A percentile compares a stretch with the other conserved stretches of the same genome.
Conservation (phyloP, 177 flowering plant species). For the Vitis hybrid region DNA sequence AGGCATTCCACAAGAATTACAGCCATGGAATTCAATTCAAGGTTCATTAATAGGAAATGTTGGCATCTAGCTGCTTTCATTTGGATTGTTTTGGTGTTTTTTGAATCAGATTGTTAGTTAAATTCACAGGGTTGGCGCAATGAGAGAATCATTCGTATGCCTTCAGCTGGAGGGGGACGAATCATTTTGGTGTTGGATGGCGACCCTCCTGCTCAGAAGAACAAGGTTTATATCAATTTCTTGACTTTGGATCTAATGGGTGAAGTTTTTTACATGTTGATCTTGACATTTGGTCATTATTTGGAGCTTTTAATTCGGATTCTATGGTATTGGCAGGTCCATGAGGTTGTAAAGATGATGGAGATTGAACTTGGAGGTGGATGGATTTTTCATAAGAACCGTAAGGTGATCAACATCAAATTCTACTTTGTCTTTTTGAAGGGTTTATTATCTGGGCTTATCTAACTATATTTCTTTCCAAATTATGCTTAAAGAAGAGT, state of each 20-base stretch:
- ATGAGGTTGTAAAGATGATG: conserved; percentile 73
- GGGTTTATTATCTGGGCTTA: neutral
- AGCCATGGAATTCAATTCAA: conserved; percentile 69
- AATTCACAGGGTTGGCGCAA: conserved; percentile 66
- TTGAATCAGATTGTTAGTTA: neutral
- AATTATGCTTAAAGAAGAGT: neutral
- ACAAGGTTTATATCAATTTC: conserved; percentile 49
- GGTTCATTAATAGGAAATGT: conserved; percentile 28
- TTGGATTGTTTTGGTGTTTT: conserved; percentile 1
- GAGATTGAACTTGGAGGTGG: conserved; percentile 71
- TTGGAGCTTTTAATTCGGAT: neutral
- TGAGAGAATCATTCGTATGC: conserved; percentile 50
- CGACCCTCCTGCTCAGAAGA: conserved; percentile 62
- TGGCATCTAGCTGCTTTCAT: neutral
- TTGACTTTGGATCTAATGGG: neutral
- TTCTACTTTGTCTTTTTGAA: neutral
- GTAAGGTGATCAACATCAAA: conserved; percentile 49
- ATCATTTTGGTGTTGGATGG: conserved; percentile 56
- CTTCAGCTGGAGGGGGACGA: conserved; percentile 39
- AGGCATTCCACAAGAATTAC: conserved; percentile 63
- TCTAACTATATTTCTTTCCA: neutral
- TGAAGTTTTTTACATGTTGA: neutral
- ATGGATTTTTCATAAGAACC: conserved; percentile 62
- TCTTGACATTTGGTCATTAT: neutral
- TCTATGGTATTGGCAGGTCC: conserved; percentile 47